Base-by-base conservation (phyloP, 2,329 filamentous ascomycete genomes). In the Shiraia sp. region DNA sequence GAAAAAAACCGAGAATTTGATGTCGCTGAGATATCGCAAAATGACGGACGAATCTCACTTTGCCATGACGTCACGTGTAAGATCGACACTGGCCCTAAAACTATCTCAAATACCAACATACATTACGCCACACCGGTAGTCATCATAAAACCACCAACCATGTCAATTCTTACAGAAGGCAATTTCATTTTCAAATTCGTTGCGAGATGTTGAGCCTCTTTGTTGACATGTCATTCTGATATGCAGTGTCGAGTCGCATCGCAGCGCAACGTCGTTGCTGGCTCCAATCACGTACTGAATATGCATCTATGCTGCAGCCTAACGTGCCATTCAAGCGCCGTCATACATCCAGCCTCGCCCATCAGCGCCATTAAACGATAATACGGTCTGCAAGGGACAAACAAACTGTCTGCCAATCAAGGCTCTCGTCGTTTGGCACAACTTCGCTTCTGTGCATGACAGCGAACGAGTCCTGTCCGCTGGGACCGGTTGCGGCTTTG, bases 181-280 rank as follows among this genome's bases (percentile, higher is more conserved):
- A 13, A 2, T 22, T 22, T 4, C 14, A 32, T 32, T 10, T 6
- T 14, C 7, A 17, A 32, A 2, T 22, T 13, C 22, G 15, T 16
- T 23, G 15, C 15, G 8, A n/a, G 10, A 26, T 22, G 4, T 14
- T 14, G n/a, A 16, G 24, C 10, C 14, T 15, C 23, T 15, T 15
- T 34, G 35, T 36, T 30, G 35, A 32, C 22, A 42, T 33, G 39
- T 22, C 19, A 4, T 5, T 29, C 24, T 13, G 13, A 40, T 23
- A 37, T 45, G 51, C 32, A 23, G 48, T 53, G 47, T 45, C 42
- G 41, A 53, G 48, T 57, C 45, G 42, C 46, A 47, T 57, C 45
- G 42, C 46, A 54, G 47, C 47, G 49, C 55, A 53, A 42, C 44
- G 42, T 53, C 41, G 43, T 49, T 45, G 34, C 40, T 41, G 29